phyloP scores from a whole-genome alignment of 805 yeast genomes.

The Candida coquimbonensis region DNA sequence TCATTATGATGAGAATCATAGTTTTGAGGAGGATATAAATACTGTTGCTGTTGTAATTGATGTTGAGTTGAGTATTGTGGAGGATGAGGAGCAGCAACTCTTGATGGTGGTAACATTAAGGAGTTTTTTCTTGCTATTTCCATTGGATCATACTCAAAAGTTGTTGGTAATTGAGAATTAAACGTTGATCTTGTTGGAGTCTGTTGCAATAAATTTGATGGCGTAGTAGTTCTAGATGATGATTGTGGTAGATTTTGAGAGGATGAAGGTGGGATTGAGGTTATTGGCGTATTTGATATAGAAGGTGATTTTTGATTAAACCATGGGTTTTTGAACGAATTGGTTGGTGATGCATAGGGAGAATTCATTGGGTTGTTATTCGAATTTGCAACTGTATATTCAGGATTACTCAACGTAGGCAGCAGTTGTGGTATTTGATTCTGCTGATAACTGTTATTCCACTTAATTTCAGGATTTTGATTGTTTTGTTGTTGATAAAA shows the following conservation, averaged over 20 bases:
- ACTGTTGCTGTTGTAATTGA: neutral
- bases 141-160: constrained; percentile 37
- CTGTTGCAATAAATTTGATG: constrained; percentile 8
- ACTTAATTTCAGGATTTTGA: constrained; percentile 13
- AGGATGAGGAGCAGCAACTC: constrained; percentile 40
- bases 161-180: constrained; percentile 37
- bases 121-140: constrained; percentile 17
- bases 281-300: constrained; percentile 1
- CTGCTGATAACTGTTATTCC: constrained; percentile 19
- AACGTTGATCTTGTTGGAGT: constrained; percentile 18
- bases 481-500: constrained; percentile 2
- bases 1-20: constrained; percentile 20
- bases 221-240: neutral
- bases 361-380: constrained; percentile 5
- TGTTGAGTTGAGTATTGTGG: constrained; percentile 10
- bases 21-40: constrained; percentile 15
- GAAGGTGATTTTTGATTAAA: constrained; percentile 13
- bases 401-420: constrained; percentile 14
- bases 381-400: neutral
- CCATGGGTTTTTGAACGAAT: constrained; percentile 25
- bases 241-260: neutral
- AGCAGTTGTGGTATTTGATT: constrained; percentile 14
- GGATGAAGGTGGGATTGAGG: constrained; percentile 1
- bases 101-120: constrained; percentile 34
- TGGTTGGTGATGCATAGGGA: constrained; percentile 24